phyloP scores from a whole-genome alignment of 1,139 yeast genomes.

The Geotrichum macrosporum region DNA sequence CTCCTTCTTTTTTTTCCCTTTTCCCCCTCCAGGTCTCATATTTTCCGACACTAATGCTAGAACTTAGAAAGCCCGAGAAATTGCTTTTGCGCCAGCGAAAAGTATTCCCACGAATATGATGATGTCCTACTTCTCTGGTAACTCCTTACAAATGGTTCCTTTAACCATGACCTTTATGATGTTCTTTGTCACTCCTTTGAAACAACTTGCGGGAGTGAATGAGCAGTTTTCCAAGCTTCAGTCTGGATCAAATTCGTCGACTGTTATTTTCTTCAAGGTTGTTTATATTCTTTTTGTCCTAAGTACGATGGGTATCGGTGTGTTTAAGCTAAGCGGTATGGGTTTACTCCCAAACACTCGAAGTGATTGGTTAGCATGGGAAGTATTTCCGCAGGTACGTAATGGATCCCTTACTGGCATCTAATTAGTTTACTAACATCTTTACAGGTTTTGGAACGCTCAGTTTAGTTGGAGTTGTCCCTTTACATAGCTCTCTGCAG shows the following conservation, averaged over 20 bases:
- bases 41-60: background rate
- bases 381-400: constrained; percentile 43
- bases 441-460: constrained; percentile 10
- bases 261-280: constrained; percentile 47
- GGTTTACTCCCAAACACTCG: constrained; percentile 83
- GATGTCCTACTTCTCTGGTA: constrained; percentile 94
- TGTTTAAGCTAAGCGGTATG: constrained; percentile 82
- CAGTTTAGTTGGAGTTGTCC: constrained; percentile 1
- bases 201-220: constrained; percentile 60
- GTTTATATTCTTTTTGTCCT: constrained; percentile 58
- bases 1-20: too few species aligned
- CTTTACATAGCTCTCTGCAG: too few species aligned
- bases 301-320: constrained; percentile 65
- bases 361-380: constrained; percentile 94
- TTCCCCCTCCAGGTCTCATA: too few species aligned
- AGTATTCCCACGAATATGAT: constrained; percentile 79
- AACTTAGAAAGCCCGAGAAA: constrained; percentile 74
- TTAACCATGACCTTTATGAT: constrained; percentile 87
- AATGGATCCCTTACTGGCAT: too few species aligned
- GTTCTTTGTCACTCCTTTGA: constrained; percentile 64
- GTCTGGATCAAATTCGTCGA: constrained; percentile 36
- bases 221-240: constrained; percentile 39
- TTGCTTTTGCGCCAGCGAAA: constrained; percentile 80
- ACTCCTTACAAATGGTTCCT: constrained; percentile 82
- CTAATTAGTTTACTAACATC: too few species aligned